Conservation (phyloP, 2,329 filamentous ascomycete genomes). For the Penicillium sp. region DNA sequence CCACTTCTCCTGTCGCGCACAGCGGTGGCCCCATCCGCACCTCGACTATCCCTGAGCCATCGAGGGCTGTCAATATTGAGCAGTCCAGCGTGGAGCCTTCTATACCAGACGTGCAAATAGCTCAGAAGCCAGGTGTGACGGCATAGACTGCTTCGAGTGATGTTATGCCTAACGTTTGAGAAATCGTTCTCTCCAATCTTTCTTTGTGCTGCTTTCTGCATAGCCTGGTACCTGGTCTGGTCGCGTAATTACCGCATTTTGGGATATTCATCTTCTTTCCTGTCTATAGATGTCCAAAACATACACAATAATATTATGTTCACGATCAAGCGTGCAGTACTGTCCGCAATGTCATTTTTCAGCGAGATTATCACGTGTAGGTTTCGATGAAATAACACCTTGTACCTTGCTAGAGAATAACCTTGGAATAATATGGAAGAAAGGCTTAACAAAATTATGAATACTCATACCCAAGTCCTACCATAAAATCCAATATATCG, state of each 20-base stretch:
- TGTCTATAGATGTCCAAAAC: constrained; percentile 13
- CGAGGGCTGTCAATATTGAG: constrained; percentile 18
- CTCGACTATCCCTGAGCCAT: constrained; percentile 25
- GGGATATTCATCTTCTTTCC: constrained; percentile 4
- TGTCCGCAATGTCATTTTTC: no score
- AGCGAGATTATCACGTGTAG: no score
- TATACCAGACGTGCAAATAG: constrained; percentile 14
- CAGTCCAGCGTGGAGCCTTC: constrained; percentile 17
- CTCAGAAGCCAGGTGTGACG: constrained; percentile 22
- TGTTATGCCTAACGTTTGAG: background rate
- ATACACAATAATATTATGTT: constrained; percentile 9
- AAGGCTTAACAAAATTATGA: no score
- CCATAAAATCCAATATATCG: no score
- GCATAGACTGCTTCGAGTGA: constrained; percentile 16
- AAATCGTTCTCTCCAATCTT: background rate
- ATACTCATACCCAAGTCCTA: no score
- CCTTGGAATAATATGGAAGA: no score
- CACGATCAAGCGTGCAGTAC: no score
- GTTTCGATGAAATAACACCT: no score
- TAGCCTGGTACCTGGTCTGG: constrained; percentile 18
- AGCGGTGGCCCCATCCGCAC: constrained; percentile 33
- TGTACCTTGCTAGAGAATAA: no score
- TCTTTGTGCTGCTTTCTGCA: constrained; percentile 13
- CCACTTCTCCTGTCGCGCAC: constrained; percentile 16
- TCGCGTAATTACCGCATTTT: constrained; percentile 10